Evolutionary conservation across 2,329 filamentous ascomycete genomes (phyloP).

Genomic region (Lasiodiplodia hormozganensis): DNA sequence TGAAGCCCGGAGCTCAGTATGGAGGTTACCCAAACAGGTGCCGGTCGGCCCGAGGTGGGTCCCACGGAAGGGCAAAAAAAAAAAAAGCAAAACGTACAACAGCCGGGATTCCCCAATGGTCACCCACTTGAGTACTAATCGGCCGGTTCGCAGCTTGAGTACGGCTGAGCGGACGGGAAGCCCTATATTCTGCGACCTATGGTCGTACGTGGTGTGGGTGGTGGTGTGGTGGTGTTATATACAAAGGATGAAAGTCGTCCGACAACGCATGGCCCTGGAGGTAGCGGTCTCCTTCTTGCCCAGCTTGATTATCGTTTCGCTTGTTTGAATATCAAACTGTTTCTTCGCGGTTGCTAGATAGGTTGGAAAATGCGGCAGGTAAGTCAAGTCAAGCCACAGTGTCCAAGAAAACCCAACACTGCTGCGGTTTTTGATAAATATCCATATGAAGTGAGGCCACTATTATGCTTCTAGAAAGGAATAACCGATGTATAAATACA

Average conservation of each 20-base stretch:
- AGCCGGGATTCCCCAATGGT: neutral
- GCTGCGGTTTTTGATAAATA: neutral
- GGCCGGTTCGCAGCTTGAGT: constrained; percentile 1
- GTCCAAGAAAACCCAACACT: neutral
- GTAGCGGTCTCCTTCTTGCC: neutral
- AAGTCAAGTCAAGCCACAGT: neutral
- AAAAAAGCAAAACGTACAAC: neutral
- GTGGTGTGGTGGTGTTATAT: neutral
- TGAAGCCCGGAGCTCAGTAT: neutral
- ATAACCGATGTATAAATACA: neutral
- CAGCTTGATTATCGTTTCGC: too few species aligned
- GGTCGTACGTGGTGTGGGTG: neutral
- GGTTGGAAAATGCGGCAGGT: neutral
- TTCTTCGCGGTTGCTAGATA: neutral
- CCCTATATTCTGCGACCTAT: constrained; percentile 1
- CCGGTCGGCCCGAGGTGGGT: neutral
- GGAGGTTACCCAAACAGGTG: neutral
- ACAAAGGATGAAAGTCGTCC: neutral
- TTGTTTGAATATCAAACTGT: neutral
- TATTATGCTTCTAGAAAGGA: neutral
- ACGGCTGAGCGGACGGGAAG: constrained; percentile 1
- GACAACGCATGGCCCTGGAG: neutral
- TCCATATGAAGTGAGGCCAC: neutral
- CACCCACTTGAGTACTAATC: constrained; percentile 1
- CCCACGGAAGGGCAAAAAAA: neutral